phyloP scores from a whole-genome alignment of 2,329 filamentous ascomycete genomes.

The Cordyceps farinosa region DNA sequence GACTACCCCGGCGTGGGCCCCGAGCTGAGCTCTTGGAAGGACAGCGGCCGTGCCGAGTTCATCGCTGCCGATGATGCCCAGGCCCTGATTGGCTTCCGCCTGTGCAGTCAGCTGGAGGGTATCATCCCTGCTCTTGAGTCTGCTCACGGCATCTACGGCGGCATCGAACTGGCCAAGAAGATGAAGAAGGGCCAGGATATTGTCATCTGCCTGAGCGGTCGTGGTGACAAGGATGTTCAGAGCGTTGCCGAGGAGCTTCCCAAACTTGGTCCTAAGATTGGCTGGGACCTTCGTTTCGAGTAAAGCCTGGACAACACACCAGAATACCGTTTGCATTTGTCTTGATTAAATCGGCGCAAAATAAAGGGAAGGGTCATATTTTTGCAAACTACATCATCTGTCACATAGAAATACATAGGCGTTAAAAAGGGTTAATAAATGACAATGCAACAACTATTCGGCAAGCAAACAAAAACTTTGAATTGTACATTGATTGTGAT shows the following conservation, averaged over 20 bases:
- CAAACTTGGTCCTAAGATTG: constrained; percentile 82
- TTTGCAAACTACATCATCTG: not conserved
- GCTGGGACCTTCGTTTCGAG: constrained; percentile 64
- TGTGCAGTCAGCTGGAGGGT: constrained; percentile 84
- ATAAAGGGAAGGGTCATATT: not conserved
- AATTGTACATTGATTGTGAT: constrained; percentile 12
- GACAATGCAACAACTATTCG: not conserved
- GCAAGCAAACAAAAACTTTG: not conserved
- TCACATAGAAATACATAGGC: not conserved
- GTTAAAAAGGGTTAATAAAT: constrained; percentile 7
- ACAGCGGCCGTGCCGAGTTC: constrained; percentile 79
- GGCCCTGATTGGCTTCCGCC: constrained; percentile 81
- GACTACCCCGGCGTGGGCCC: constrained; percentile 97
- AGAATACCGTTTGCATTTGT: not conserved
- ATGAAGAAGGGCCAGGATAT: constrained; percentile 86
- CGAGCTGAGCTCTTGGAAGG: constrained; percentile 91
- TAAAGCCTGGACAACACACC: not conserved
- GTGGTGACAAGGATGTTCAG: constrained; percentile 98
- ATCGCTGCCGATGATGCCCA: constrained; percentile 88
- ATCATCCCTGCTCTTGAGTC: constrained; percentile 96
- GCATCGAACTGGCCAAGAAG: constrained; percentile 84
- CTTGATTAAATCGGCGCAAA: not conserved
- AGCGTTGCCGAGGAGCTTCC: constrained; percentile 94
- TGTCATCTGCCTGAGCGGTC: constrained; percentile 88
- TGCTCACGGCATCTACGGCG: constrained; percentile 87